A percentile compares a stretch with the other conserved stretches of the same genome.
Evolutionary conservation across 2,329 filamentous ascomycete genomes (phyloP).

Genomic region (Aureobasidium leucospermi): DNA sequence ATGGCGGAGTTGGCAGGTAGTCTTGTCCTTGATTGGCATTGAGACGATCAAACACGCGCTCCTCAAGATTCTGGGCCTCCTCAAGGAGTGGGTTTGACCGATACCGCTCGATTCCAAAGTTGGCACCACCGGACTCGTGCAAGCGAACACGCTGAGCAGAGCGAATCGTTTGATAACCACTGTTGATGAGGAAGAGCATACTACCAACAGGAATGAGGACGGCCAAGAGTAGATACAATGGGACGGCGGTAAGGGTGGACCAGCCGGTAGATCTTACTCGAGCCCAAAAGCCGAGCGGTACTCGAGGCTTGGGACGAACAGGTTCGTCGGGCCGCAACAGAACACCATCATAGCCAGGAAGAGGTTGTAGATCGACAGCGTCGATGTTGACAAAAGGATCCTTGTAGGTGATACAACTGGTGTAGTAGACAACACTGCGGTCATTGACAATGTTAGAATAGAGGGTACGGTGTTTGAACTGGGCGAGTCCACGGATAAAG

Average conservation of each 20-base stretch:
- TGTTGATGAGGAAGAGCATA: slow-evolving; percentile 65
- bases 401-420: slow-evolving; percentile 65
- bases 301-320: slow-evolving; percentile 38
- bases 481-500: slow-evolving; percentile 71
- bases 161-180: slow-evolving; percentile 66
- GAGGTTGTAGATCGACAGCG: slow-evolving; percentile 62
- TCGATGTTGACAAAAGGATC: slow-evolving; percentile 69
- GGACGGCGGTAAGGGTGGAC: slow-evolving; percentile 46
- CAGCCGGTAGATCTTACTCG: slow-evolving; percentile 19
- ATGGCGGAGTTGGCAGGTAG: slow-evolving; percentile 52
- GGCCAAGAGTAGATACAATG: slow-evolving; percentile 56
- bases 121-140: slow-evolving; percentile 58
- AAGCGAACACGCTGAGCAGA: slow-evolving; percentile 67
- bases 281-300: slow-evolving; percentile 18
- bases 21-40: slow-evolving; percentile 55
- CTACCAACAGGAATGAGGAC: slow-evolving; percentile 69
- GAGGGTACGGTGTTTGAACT: slow-evolving; percentile 67
- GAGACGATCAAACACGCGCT: slow-evolving; percentile 70
- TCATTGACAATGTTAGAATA: slow-evolving; percentile 90
- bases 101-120: slow-evolving; percentile 62
- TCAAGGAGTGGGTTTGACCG: slow-evolving; percentile 68
- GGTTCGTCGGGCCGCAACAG: slow-evolving; percentile 64
- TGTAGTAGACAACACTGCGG: slow-evolving; percentile 73
- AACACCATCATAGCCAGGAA: slow-evolving; percentile 65
- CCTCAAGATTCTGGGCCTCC: slow-evolving; percentile 66